Evolutionary conservation across 2,329 filamentous ascomycete species (phyloP), one percentile per base, ranked within the genome.

Genomic region (Fusarium continuum): DNA sequence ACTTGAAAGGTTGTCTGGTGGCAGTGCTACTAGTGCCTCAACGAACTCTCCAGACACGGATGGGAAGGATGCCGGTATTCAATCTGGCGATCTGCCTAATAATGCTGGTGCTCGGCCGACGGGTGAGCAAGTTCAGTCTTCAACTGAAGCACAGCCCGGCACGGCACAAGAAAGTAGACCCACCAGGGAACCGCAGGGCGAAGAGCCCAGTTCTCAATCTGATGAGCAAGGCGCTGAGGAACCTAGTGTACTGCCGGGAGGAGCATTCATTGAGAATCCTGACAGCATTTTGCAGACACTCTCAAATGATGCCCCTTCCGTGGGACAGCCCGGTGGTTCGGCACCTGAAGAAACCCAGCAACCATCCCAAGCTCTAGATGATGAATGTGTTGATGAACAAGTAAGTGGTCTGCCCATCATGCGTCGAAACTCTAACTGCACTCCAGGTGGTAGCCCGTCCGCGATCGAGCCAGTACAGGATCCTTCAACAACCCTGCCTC

Each of bases 341-440:
- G 22, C 5, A 26, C 36, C 29, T 8, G 26, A 55, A 26, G 38
- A 29, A 31, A 45, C 9, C 2, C 34, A 45, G n/a, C 31, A 36
- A 11, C 25, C 35, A 17, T 36, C 31, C 4, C 20, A 48, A 28
- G 56, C 31, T 19, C 20, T 22, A 43, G 35, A 43, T 25, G 22
- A 36, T 8, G 51, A 28, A n/a, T 67, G 59, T 28, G 16, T 22
- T 23, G 25, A 52, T 20, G 56, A 61, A 10, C 25, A 64, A 53
- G 72, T 73, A 57, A 68, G 72, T 70, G 66, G 50, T 20, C 57
- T 64, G 22, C 43, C 69, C 20, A 41, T 68, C 11, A 60, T 63
- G 28, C 63, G 55, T 20, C 58, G 67, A 58, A 71, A 67, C 35
- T 43, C 64, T 70, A 66, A 73, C 61, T 73, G 70, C 69, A 60